These are phyloP conservation scores for Polyporus tsugae DNA, from an alignment of 1,284 basidiomycete species.

Conservation along the genomic window DNA sequence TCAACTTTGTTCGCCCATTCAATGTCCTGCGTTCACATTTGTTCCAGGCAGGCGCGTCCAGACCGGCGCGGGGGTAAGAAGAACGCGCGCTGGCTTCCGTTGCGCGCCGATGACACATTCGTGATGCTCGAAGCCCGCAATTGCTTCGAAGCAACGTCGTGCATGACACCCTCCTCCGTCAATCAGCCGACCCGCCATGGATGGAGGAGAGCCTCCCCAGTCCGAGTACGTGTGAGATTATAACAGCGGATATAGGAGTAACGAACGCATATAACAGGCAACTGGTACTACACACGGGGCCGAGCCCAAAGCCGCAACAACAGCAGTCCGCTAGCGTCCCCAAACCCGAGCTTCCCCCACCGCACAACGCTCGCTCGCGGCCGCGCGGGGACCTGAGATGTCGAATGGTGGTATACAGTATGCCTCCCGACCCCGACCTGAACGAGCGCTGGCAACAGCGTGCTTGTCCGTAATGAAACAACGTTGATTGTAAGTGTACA, in stretches of 20 bases:
- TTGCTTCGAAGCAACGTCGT: neutral
- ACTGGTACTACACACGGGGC: slow-evolving; percentile 7
- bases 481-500: slow-evolving; percentile 22
- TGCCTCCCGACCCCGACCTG: neutral
- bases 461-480: slow-evolving; percentile 25
- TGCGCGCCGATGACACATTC: slow-evolving; percentile 10
- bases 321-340: neutral
- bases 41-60: slow-evolving; percentile 3
- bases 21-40: neutral
- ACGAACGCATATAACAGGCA: slow-evolving; percentile 8
- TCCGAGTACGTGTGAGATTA: slow-evolving; percentile 5
- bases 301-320: slow-evolving; percentile 2
- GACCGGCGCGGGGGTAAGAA: slow-evolving; percentile 12
- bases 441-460: neutral
- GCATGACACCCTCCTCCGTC: neutral
- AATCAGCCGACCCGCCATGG: neutral
- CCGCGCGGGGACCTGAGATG: neutral
- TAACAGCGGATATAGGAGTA: slow-evolving; percentile 7
- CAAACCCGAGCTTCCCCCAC: neutral
- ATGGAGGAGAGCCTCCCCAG: neutral
- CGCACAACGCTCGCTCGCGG: slow-evolving; percentile 6
- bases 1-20: neutral
- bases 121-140: slow-evolving; percentile 7
- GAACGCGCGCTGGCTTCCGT: slow-evolving; percentile 6
- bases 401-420: neutral